These are phyloP conservation scores for Eucalyptus shirleyi DNA, from an alignment of 345 rosid species.

Conservation along the genomic window DNA sequence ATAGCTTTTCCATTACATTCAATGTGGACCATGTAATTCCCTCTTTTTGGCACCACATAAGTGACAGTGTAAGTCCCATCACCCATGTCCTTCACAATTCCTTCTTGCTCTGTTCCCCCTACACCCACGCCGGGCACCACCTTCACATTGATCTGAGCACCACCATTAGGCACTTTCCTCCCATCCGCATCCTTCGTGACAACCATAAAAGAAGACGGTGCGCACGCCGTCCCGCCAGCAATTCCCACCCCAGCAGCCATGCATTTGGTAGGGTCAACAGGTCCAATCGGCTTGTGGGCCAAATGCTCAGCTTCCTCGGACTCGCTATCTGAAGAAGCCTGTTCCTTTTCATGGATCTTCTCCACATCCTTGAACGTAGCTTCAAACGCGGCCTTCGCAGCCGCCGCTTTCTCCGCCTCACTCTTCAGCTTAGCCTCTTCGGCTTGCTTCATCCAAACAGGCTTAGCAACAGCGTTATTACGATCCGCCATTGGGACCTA, in stretches of 20 bases:
- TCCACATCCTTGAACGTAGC: slow-evolving; percentile 75
- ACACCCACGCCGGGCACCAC: slow-evolving; percentile 90
- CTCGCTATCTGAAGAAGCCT: slow-evolving; percentile 48
- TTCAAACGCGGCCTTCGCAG: slow-evolving; percentile 94
- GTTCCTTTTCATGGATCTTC: slow-evolving; percentile 20
- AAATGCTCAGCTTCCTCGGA: slow-evolving; percentile 63
- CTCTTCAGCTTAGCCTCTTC: slow-evolving; percentile 91
- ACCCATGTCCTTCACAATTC: slow-evolving; percentile 83
- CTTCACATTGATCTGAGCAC: slow-evolving; percentile 60
- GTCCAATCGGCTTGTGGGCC: slow-evolving; percentile 73
- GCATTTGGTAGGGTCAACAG: slow-evolving; percentile 77
- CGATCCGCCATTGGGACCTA: slow-evolving; percentile 42
- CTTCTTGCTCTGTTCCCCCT: slow-evolving; percentile 89
- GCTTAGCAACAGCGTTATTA: slow-evolving; percentile 24
- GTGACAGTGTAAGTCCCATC: slow-evolving; percentile 87
- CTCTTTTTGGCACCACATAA: slow-evolving; percentile 94
- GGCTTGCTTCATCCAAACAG: slow-evolving; percentile 95
- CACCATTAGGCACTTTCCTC: slow-evolving; percentile 71
- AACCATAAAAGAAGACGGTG: slow-evolving; percentile 68
- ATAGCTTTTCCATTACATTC: slow-evolving; percentile 86
- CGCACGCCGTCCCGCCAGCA: slow-evolving; percentile 94
- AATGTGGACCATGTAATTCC: slow-evolving; percentile 87
- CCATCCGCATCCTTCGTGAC: slow-evolving; percentile 84
- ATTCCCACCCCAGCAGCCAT: slow-evolving; percentile 87
- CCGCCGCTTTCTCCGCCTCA: slow-evolving; percentile 84